These are phyloP conservation scores for Ophiocordyceps robertsii DNA, from an alignment of 2,329 filamentous ascomycete genomes.

Conservation along the genomic window DNA sequence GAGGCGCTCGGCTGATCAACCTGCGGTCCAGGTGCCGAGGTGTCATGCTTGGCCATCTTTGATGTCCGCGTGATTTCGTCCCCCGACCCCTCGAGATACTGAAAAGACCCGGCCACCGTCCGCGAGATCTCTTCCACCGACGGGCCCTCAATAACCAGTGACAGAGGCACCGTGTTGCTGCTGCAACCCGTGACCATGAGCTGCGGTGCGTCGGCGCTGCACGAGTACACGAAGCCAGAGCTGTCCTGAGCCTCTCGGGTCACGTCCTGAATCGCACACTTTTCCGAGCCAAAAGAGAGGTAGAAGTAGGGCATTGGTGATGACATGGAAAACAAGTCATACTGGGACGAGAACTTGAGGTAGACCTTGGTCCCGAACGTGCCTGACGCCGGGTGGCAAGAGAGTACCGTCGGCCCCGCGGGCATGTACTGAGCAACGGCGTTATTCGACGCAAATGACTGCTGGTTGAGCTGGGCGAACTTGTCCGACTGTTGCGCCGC, in stretches of 20 bases:
- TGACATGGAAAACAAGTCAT: constrained; percentile 51
- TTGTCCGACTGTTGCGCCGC: constrained; percentile 34
- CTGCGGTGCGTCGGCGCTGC: constrained; percentile 60
- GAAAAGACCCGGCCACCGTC: constrained; percentile 30
- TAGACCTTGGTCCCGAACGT: constrained; percentile 55
- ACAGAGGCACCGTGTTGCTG: constrained; percentile 38
- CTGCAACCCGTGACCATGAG: constrained; percentile 35
- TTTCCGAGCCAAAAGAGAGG: constrained; percentile 67
- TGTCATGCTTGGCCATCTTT: constrained; percentile 23
- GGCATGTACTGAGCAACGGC: constrained; percentile 55
- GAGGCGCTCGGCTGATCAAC: constrained; percentile 25
- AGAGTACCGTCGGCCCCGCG: constrained; percentile 46
- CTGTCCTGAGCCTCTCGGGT: constrained; percentile 44
- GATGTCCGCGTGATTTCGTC: constrained; percentile 25
- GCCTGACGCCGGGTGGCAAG: constrained; percentile 57
- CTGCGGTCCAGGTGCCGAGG: constrained; percentile 19
- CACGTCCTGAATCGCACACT: constrained; percentile 46
- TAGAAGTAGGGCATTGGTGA: constrained; percentile 43
- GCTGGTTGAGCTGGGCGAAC: constrained; percentile 37
- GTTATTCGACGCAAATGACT: constrained; percentile 47
- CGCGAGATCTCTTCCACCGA: constrained; percentile 39
- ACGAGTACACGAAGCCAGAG: constrained; percentile 54
- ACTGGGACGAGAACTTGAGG: constrained; percentile 61
- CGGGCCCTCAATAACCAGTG: constrained; percentile 37
- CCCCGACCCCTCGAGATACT: constrained; percentile 37